These are phyloP conservation scores for Solanum habrochaites DNA, from an alignment of 257 asterid species.

Conservation along the genomic window DNA sequence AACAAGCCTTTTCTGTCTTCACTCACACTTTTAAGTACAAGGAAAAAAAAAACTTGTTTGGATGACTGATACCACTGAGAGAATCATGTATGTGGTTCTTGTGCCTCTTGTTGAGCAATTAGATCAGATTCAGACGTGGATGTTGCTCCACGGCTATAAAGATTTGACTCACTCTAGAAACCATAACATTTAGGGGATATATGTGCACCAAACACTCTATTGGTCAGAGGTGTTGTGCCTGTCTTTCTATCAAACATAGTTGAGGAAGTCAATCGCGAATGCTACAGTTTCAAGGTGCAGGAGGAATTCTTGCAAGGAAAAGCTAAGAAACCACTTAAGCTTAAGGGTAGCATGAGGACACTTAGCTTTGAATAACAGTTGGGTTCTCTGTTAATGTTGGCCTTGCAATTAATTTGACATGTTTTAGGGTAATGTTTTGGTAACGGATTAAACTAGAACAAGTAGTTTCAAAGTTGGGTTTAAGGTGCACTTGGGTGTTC, in stretches of 20 bases:
- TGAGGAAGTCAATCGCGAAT: not conserved
- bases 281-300: not conserved
- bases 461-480: not conserved
- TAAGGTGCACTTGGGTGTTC: not conserved
- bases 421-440: not conserved
- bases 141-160: not conserved
- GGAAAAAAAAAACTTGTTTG: no score
- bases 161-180: not conserved
- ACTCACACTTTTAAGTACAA: no score
- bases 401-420: not conserved
- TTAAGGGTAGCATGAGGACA: not conserved
- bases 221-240: not conserved
- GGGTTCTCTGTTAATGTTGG: not conserved
- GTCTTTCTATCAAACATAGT: not conserved
- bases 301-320: not conserved
- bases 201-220: not conserved
- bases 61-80: not conserved
- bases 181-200: not conserved
- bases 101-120: not conserved
- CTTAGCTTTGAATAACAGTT: not conserved
- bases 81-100: not conserved
- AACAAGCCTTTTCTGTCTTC: no score
- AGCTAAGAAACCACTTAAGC: not conserved
- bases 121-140: not conserved
- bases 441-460: not conserved